Base-by-base conservation (phyloP, 2,329 filamentous ascomycete species). In the Lachnellula hyalina region DNA sequence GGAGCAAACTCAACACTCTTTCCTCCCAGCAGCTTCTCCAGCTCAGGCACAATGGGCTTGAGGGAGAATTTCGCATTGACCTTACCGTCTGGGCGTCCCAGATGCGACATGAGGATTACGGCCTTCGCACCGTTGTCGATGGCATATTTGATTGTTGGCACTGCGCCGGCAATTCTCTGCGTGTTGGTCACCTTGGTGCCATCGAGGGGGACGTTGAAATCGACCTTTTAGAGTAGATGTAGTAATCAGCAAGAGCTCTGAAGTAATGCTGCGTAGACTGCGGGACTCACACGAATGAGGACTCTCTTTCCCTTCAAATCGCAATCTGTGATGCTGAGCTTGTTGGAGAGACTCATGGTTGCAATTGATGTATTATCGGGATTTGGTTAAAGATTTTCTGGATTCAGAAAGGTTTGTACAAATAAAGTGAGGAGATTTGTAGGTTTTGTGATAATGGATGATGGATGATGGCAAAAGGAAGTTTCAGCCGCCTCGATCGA, bases 141-240 rank as follows among this genome's bases (percentile, higher is more conserved):
- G 70, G 91, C 91, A 75, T 96, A 86, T 79, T 95, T 95, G 81
- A 96, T 96, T 68, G 92, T 96, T 68, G 91, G 91, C 62, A 96
- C 78, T 69, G 94, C 94, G 71, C 94, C 95, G 69, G 90, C 92
- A 70, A 99, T 99, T 75, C 94, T 92, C 80, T 99, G 94, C 77
- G 87, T 90, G 84, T 99, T 99, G 74, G 94, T 97, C 74, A 99
- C 84, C 54, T 95, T 95, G 72, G 94, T 81, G 65, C 80, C 83
- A 72, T 99, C 91, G 70, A 99, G 90, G 62, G 94, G 94, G 55
- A 99, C 95, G 77, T 99, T 99, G 86, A 99, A 99, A 84, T 99
- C 94, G 74, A 99, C 93, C 92, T 96, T 50, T 61, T 57, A 28
- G 11, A 28, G 9, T 25, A 36, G 15, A 36, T 55, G 56, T 50